Percentiles rank a stretch among this genome's conserved stretches.
These are phyloP conservation scores for Amphibolis antarctica DNA, from an alignment of 106 monocot species.

Conservation along the genomic window DNA sequence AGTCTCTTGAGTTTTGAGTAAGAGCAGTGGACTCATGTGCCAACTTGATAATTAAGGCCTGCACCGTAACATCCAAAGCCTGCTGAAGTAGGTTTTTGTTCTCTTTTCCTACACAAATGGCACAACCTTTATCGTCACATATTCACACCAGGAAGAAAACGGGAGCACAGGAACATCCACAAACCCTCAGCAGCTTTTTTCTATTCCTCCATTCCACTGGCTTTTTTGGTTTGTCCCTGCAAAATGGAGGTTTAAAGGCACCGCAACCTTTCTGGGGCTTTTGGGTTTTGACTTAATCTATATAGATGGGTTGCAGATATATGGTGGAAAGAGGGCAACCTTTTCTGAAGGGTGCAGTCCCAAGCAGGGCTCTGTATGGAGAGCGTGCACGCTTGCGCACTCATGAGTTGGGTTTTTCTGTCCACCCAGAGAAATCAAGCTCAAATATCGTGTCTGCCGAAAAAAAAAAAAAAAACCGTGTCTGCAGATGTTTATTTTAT, in stretches of 20 bases:
- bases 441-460: no score
- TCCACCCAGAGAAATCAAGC: no score
- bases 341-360: no score
- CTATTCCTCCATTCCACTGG: not conserved
- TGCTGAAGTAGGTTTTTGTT: slow-evolving; percentile 2
- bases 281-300: slow-evolving; percentile 1
- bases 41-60: slow-evolving; percentile 5
- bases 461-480: no score
- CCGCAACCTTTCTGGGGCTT: not conserved
- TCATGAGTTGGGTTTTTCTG: no score
- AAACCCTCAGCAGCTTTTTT: not conserved
- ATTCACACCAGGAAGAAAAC: slow-evolving; percentile 12
- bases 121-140: slow-evolving; percentile 19
- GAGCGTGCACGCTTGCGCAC: no score
- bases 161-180: slow-evolving; percentile 14
- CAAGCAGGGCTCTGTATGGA: no score
- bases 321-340: not conserved
- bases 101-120: slow-evolving; percentile 11
- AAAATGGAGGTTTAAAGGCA: not conserved
- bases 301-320: not conserved
- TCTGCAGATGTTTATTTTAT: no score
- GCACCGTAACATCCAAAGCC: slow-evolving; percentile 14
- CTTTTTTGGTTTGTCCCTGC: slow-evolving; percentile 9
- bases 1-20: not conserved
- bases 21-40: not conserved